phyloP scores from a whole-genome alignment of 306 rosid genomes.

The Gleditsia sinensis region DNA sequence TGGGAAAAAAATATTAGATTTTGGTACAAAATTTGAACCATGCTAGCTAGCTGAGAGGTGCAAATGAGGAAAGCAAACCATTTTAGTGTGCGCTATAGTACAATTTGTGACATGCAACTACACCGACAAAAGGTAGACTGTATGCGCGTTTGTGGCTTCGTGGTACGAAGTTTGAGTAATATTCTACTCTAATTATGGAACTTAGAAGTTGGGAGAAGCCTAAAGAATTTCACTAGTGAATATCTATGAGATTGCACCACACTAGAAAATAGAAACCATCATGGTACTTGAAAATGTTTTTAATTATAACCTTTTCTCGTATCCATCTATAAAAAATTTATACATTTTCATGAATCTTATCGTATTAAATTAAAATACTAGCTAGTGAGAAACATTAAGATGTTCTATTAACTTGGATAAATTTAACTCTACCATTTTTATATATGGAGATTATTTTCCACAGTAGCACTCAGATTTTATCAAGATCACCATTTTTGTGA shows the following conservation, averaged over 20 bases:
- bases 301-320: too few relatives aligned
- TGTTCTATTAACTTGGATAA: too few relatives aligned
- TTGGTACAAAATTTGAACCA: neutral
- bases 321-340: too few relatives aligned
- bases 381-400: too few relatives aligned
- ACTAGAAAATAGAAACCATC: neutral
- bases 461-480: slow-evolving; percentile 30
- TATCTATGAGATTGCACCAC: too few relatives aligned
- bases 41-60: neutral
- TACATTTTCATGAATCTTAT: too few relatives aligned
- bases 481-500: slow-evolving; percentile 35
- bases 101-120: slow-evolving; percentile 21
- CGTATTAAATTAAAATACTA: too few relatives aligned
- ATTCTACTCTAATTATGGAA: slow-evolving; percentile 12
- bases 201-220: slow-evolving; percentile 2
- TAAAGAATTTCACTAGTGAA: neutral
- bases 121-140: slow-evolving; percentile 30
- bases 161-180: slow-evolving; percentile 16
- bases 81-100: neutral
- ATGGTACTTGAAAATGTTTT: too few relatives aligned
- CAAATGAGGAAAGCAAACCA: slow-evolving; percentile 1
- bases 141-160: slow-evolving; percentile 32
- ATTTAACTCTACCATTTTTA: too few relatives aligned
- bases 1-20: neutral
- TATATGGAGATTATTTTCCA: slow-evolving; percentile 39